Evolutionary conservation across 768 basidiomycete species (phyloP).

Genomic region (Tephrocybe sp.): DNA sequence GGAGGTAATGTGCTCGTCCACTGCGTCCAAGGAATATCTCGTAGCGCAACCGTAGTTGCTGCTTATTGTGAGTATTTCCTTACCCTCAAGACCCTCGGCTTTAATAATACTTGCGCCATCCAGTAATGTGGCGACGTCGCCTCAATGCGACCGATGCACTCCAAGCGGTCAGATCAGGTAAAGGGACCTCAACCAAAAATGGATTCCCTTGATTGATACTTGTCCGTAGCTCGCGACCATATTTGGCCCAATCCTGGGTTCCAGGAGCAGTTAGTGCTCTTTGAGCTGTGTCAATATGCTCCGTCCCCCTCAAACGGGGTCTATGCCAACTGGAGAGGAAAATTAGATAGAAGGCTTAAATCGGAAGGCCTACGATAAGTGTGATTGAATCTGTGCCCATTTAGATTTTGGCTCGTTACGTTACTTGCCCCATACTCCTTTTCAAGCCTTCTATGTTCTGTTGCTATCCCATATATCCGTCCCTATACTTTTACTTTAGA

Average conservation of each 20-base stretch:
- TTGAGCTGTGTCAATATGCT: conserved; percentile 69
- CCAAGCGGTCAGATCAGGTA: conserved; percentile 60
- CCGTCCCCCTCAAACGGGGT: conserved; percentile 61
- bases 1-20: conserved; percentile 70
- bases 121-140: conserved; percentile 69
- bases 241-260: conserved; percentile 82
- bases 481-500: too few relatives aligned
- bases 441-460: too few relatives aligned
- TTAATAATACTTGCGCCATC: conserved; percentile 7
- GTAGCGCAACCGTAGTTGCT: conserved; percentile 69
- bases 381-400: not conserved
- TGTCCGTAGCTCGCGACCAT: conserved; percentile 61
- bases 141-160: conserved; percentile 61
- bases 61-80: conserved; percentile 62
- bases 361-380: conserved; percentile 36
- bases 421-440: too few relatives aligned
- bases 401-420: too few relatives aligned
- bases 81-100: not conserved
- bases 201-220: not conserved
- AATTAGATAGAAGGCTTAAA: conserved; percentile 48
- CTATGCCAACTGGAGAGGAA: conserved; percentile 64
- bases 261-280: conserved; percentile 75
- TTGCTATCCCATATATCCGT: too few relatives aligned
- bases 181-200: not conserved
- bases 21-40: conserved; percentile 64